These are phyloP conservation scores for Trichoderma sp. DNA, from an alignment of 2,329 filamentous ascomycete species.

Conservation along the genomic window DNA sequence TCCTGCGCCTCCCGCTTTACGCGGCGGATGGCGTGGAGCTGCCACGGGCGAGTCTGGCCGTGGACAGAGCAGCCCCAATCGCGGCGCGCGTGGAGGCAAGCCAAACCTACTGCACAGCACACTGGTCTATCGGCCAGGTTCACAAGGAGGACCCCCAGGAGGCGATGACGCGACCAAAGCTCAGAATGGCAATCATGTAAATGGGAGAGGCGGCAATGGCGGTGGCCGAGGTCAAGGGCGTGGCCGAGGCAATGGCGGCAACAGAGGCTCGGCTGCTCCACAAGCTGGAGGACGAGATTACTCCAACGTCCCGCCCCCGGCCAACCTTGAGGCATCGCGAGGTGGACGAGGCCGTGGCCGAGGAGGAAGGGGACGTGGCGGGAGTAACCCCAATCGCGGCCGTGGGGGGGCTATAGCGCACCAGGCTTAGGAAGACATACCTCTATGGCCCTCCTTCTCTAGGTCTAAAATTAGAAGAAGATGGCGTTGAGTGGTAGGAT, in stretches of 20 bases:
- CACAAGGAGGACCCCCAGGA: slow-evolving; percentile 29
- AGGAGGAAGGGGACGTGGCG: slow-evolving; percentile 40
- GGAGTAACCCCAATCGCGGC: slow-evolving; percentile 31
- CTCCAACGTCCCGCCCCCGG: slow-evolving; percentile 59
- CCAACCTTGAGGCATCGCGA: slow-evolving; percentile 48
- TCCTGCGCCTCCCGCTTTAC: slow-evolving; percentile 51
- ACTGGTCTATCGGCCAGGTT: slow-evolving; percentile 49
- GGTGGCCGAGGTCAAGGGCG: slow-evolving; percentile 30
- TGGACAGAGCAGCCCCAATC: slow-evolving; percentile 40
- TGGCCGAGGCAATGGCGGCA: slow-evolving; percentile 28
- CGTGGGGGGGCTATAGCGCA: slow-evolving; percentile 29
- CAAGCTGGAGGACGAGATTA: slow-evolving; percentile 36
- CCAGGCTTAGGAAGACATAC: not conserved
- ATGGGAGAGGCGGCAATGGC: slow-evolving; percentile 28
- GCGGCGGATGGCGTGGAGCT: slow-evolving; percentile 57
- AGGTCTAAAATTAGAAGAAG: not conserved
- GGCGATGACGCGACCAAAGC: slow-evolving; percentile 24
- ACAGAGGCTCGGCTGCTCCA: slow-evolving; percentile 25
- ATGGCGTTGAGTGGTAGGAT: not conserved
- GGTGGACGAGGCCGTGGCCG: slow-evolving; percentile 40
- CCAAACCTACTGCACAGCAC: slow-evolving; percentile 51
- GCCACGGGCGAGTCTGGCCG: slow-evolving; percentile 45
- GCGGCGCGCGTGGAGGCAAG: slow-evolving; percentile 36
- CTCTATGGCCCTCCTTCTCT: not conserved
- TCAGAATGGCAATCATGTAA: slow-evolving; percentile 24